These are phyloP conservation scores for Yamadazyma diospyri DNA, from an alignment of 1,139 yeast species.

Conservation along the genomic window DNA sequence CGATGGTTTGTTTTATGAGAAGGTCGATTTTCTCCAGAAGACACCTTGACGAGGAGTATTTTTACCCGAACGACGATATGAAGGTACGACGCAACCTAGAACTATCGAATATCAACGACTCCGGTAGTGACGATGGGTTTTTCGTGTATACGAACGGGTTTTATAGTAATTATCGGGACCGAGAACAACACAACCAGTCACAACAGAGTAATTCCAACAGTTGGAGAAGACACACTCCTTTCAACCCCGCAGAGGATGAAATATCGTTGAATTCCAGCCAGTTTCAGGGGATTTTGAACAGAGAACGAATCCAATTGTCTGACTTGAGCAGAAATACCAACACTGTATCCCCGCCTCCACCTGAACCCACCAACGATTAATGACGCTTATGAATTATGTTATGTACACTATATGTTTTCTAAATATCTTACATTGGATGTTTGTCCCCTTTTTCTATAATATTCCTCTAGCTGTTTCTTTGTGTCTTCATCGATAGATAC, in stretches of 20 bases:
- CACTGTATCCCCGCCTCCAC: conserved; percentile 1
- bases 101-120: conserved; percentile 21
- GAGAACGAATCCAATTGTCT: conserved; percentile 11
- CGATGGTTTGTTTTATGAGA: conserved; percentile 40
- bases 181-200: conserved; percentile 15
- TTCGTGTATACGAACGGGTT: conserved; percentile 46
- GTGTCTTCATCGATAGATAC: conserved; percentile 1
- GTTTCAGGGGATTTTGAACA: conserved; percentile 9
- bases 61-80: conserved; percentile 37
- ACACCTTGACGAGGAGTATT: conserved; percentile 31
- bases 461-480: not conserved
- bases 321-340: conserved; percentile 9
- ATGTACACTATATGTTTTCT: conserved; percentile 6
- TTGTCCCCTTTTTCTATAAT: conserved; percentile 1
- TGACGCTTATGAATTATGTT: conserved; percentile 1
- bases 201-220: conserved; percentile 16
- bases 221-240: conserved; percentile 22
- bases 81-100: conserved; percentile 21
- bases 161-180: conserved; percentile 19
- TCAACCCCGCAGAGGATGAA: conserved; percentile 18
- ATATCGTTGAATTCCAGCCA: conserved; percentile 17
- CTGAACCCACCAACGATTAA: conserved; percentile 2
- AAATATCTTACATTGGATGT: conserved; percentile 5
- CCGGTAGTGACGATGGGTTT: conserved; percentile 45
- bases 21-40: conserved; percentile 36